Conservation (phyloP, 1,284 basidiomycete genomes). For the Moniliophthora roreri region DNA sequence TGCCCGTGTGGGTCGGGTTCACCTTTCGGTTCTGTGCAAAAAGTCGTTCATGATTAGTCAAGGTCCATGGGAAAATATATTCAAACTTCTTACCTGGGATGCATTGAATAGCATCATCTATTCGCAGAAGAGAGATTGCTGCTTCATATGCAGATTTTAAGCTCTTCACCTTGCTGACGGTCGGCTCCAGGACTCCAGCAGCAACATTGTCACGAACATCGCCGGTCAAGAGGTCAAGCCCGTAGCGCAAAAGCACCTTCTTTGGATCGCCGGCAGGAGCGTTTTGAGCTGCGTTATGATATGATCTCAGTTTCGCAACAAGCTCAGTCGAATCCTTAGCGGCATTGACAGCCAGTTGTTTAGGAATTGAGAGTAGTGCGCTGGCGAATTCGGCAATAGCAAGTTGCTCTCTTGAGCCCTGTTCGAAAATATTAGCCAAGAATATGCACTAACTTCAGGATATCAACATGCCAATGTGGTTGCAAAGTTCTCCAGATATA, state of each 20-base stretch:
- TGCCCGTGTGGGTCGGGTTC: conserved; percentile 65
- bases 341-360: conserved; percentile 96
- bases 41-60: conserved; percentile 21
- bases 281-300: conserved; percentile 96
- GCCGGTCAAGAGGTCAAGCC: conserved; percentile 92
- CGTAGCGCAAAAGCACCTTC: conserved; percentile 92
- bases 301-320: conserved; percentile 95
- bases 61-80: background rate
- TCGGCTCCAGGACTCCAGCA: conserved; percentile 95
- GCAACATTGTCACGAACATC: conserved; percentile 94
- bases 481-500: conserved; percentile 99
- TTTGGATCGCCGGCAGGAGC: conserved; percentile 92
- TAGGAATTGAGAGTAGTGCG: conserved; percentile 93
- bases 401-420: conserved; percentile 97
- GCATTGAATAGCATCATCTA: conserved; percentile 93
- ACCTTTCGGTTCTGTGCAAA: conserved; percentile 62
- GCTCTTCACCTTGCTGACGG: conserved; percentile 95
- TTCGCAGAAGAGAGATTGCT: conserved; percentile 91
- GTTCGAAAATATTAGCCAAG: conserved; percentile 16
- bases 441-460: conserved; percentile 4
- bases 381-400: conserved; percentile 98
- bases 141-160: conserved; percentile 97
- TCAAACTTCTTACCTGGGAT: conserved; percentile 59
- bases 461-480: conserved; percentile 79
- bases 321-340: conserved; percentile 98